Base-by-base conservation (phyloP, 176 grass and related monocot genomes). In the Alopecurus myosuroides region DNA sequence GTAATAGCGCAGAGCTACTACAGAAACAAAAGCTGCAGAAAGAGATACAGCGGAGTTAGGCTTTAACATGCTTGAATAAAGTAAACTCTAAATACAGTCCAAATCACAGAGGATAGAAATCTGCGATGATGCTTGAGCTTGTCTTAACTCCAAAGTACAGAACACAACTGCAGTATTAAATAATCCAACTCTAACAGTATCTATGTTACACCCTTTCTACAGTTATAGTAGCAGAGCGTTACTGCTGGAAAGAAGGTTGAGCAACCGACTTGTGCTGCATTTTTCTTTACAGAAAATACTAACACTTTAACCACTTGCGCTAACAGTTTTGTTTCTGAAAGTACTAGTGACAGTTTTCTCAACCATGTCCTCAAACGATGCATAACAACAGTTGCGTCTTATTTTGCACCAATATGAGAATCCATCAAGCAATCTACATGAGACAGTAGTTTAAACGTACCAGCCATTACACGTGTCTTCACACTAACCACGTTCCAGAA, bases 401-500 rank as follows among this genome's bases (percentile, higher is more conserved):
- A 78, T 26, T 41, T 28, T 60, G 35, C 8, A 41, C 51, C 34
- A 14, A 56, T 13, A 41, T 78, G 53, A 60, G 53, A 19, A 40
- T 28, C 23, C 12, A 8, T 19, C 7, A 22, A 72, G 51, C 6
- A 44, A 19, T 72, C 30, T 31, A 42, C 72, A 31, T 45, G 26
- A 82, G 11, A 17, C 4, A 33, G 17, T 67, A 73, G 48, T 87
- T 35, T 51, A 14, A 31, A 18, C 36, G 0, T 89, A 92, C 93
- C 93, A 86, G 88, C 85, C 10, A 90, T 69, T 63, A 95, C 76
- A 29, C 93, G 88, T 9, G 82, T 86, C 85, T 90, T 95, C 14
- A 92, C 68, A 66, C 88, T 79, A 78, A 88, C 62, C 46, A 92
- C 78, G 70, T 95, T 95, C 93, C 89, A 95, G 66, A 72, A 95